Conservation (phyloP, 305 asterid genomes). For the Stenogyne calaminthoides region DNA sequence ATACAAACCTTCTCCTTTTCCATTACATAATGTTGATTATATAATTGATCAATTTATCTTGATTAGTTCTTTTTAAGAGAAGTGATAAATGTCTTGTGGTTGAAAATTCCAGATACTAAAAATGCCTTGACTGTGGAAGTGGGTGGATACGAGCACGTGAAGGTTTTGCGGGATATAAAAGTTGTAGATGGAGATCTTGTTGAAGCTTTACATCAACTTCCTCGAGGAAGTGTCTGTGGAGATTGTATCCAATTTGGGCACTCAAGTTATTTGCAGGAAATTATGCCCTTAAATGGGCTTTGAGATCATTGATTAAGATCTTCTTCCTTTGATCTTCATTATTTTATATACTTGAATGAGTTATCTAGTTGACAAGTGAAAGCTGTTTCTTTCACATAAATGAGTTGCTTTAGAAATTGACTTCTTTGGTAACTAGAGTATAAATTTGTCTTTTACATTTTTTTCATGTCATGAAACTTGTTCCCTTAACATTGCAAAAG, state of each 20-base stretch:
- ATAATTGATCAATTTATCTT: slow-evolving; percentile 1
- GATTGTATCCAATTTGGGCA: slow-evolving; percentile 78
- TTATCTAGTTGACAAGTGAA: neutral
- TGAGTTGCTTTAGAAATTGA: slow-evolving; percentile 12
- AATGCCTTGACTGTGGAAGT: slow-evolving; percentile 83
- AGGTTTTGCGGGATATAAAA: slow-evolving; percentile 68
- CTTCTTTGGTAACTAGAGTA: slow-evolving; percentile 6
- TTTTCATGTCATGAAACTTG: slow-evolving; percentile 26
- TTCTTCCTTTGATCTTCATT: slow-evolving; percentile 9
- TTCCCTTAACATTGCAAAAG: slow-evolving; percentile 66
- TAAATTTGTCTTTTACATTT: neutral
- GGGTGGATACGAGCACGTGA: slow-evolving; percentile 92
- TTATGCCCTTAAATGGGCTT: slow-evolving; percentile 21
- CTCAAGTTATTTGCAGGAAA: slow-evolving; percentile 1
- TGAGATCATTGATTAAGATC: neutral
- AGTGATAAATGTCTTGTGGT: slow-evolving; percentile 27
- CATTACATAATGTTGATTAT: slow-evolving; percentile 5
- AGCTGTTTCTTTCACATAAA: neutral
- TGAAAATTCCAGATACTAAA: slow-evolving; percentile 63
- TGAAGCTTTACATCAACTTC: slow-evolving; percentile 73
- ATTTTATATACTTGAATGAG: neutral
- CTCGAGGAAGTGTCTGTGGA: slow-evolving; percentile 74
- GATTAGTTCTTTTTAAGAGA: slow-evolving; percentile 6
- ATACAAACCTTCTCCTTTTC: neutral
- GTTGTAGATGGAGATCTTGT: slow-evolving; percentile 86